A percentile compares a stretch with the other conserved stretches of the same genome.
Evolutionary conservation across 176 grass and related monocot species (phyloP).

Genomic region (Bonia amplexicaulis): DNA sequence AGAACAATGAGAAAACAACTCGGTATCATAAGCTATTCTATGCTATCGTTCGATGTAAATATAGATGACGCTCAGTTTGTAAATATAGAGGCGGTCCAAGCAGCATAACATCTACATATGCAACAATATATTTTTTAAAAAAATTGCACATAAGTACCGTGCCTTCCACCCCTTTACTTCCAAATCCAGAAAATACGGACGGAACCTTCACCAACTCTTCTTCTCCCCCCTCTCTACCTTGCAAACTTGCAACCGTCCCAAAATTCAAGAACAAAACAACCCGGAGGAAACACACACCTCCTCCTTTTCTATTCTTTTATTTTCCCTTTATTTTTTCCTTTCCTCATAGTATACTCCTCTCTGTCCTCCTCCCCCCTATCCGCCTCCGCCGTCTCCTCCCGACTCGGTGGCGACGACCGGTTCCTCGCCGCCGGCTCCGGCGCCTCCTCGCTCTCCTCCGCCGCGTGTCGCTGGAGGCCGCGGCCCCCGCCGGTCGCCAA

Average conservation of each 20-base stretch:
- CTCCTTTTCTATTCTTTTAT: neutral
- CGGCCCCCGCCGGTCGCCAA: neutral
- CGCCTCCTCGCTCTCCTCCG: neutral
- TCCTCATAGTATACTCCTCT: slow-evolving; percentile 20
- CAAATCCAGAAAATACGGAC: neutral
- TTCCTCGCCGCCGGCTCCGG: neutral
- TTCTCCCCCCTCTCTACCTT: neutral
- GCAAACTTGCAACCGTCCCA: neutral
- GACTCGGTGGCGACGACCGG: slow-evolving; percentile 38
- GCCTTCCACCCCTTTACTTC: neutral
- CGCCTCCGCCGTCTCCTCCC: slow-evolving; percentile 22
- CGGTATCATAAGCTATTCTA: fast-evolving
- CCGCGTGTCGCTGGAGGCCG: neutral
- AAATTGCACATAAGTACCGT: neutral
- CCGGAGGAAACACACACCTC: neutral
- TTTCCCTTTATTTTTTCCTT: neutral
- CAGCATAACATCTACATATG: neutral
- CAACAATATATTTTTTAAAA: neutral
- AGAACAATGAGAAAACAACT: neutral
- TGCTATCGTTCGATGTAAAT: neutral
- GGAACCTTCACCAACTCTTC: neutral
- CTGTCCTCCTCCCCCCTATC: slow-evolving; percentile 23
- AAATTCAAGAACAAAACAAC: neutral
- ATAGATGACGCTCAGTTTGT: neutral
- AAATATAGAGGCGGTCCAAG: too few species aligned